phyloP scores from a whole-genome alignment of 169 alveolate species.

The Neospora caninum region DNA sequence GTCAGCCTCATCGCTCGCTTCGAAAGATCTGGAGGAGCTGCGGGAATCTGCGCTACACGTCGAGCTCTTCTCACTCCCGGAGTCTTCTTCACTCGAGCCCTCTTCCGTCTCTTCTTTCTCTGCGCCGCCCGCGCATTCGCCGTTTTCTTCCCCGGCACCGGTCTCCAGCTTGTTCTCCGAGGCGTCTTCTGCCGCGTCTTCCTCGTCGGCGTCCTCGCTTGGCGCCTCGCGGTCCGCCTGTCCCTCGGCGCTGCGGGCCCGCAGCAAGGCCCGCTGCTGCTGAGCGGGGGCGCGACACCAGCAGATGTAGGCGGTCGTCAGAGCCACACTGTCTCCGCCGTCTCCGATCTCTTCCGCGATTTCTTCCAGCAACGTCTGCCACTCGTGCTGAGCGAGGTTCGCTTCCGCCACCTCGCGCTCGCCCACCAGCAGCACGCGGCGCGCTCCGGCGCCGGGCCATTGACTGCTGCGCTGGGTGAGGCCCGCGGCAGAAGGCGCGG shows the following conservation, averaged over 20 bases:
- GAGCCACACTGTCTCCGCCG: neutral
- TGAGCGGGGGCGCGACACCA: constrained; percentile 28
- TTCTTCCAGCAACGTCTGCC: constrained; percentile 8
- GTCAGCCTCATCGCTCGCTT: neutral
- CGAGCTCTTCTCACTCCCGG: neutral
- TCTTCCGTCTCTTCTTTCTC: neutral
- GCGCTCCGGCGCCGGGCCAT: neutral
- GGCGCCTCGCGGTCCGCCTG: neutral
- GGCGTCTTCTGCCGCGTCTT: neutral
- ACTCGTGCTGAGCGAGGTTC: constrained; percentile 20
- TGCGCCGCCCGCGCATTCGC: neutral
- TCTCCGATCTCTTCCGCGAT: constrained; percentile 26
- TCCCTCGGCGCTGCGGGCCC: neutral
- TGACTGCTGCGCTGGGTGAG: neutral
- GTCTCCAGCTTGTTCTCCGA: neutral
- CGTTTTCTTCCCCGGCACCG: neutral
- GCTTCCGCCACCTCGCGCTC: neutral
- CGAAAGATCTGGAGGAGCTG: neutral
- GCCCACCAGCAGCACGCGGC: neutral
- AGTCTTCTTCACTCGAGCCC: neutral
- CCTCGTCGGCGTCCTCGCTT: neutral
- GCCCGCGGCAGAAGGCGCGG: neutral
- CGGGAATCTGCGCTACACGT: neutral
- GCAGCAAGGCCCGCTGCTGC: neutral
- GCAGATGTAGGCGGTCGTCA: constrained; percentile 29